Evolutionary conservation across 352 stramenopile species (phyloP).

Genomic region (Blastocystis sp.): DNA sequence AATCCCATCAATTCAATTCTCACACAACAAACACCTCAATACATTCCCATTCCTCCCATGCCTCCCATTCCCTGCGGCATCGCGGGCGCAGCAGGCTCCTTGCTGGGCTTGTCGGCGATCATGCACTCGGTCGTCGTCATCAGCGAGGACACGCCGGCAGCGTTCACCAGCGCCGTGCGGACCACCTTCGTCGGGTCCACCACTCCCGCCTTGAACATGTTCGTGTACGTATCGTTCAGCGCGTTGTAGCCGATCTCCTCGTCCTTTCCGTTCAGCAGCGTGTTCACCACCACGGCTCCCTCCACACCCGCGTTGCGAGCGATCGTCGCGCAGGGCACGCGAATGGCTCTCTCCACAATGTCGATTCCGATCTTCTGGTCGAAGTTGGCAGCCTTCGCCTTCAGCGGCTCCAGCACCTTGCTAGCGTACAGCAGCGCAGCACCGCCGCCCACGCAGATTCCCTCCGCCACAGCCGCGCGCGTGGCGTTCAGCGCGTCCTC

Average conservation of each 20-base stretch:
- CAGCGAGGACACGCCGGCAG: slow-evolving; percentile 89
- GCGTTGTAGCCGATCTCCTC: slow-evolving; percentile 89
- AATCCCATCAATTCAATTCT: too few species aligned
- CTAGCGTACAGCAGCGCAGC: slow-evolving; percentile 88
- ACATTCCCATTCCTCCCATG: too few species aligned
- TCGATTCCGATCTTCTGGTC: slow-evolving; percentile 53
- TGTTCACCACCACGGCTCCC: slow-evolving; percentile 91
- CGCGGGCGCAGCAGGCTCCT: neutral
- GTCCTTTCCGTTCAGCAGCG: slow-evolving; percentile 88
- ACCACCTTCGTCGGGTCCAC: slow-evolving; percentile 84
- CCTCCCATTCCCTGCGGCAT: slow-evolving; percentile 32
- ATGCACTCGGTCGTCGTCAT: slow-evolving; percentile 92
- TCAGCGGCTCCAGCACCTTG: slow-evolving; percentile 71
- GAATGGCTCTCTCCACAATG: slow-evolving; percentile 73
- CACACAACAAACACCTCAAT: slow-evolving; percentile 35
- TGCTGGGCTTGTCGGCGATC: slow-evolving; percentile 6
- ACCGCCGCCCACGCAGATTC: slow-evolving; percentile 94
- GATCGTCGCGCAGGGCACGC: slow-evolving; percentile 86
- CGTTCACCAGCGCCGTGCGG: slow-evolving; percentile 90
- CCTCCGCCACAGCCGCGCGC: slow-evolving; percentile 90
- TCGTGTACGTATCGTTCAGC: slow-evolving; percentile 84
- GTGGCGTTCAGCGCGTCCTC: slow-evolving; percentile 98
- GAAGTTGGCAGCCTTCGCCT: slow-evolving; percentile 61
- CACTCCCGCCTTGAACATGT: slow-evolving; percentile 95
- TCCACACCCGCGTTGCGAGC: slow-evolving; percentile 92